Conservation (phyloP, 345 rosid genomes). For the Pistacia vera region DNA sequence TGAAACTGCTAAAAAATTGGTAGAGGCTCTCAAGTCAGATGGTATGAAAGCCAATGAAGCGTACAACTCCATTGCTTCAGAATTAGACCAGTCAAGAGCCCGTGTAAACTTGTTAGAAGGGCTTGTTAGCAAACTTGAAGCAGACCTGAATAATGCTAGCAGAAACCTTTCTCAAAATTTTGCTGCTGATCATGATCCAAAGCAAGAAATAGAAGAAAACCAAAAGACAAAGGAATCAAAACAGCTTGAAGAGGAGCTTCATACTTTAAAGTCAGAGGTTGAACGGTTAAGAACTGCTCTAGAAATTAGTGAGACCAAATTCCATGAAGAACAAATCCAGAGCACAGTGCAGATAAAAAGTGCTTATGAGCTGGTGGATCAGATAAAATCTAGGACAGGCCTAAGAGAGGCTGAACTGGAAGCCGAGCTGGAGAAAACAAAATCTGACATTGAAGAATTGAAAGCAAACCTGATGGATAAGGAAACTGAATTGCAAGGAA, state of each 20-base stretch:
- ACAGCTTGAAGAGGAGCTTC: constrained; percentile 51
- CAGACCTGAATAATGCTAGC: constrained; percentile 15
- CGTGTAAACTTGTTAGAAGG: constrained; percentile 57
- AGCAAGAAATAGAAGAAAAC: constrained; percentile 32
- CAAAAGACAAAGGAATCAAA: constrained; percentile 38
- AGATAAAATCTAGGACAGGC: constrained; percentile 41
- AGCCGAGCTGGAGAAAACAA: constrained; percentile 61
- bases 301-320: constrained; percentile 49
- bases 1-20: constrained; percentile 68
- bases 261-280: constrained; percentile 57
- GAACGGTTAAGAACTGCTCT: constrained; percentile 52
- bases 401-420: constrained; percentile 61
- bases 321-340: constrained; percentile 42
- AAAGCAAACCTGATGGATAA: constrained; percentile 84
- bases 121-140: constrained; percentile 42
- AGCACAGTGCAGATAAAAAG: constrained; percentile 43
- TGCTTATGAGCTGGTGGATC: constrained; percentile 53
- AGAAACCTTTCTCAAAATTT: constrained; percentile 11
- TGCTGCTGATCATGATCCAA: constrained; percentile 26
- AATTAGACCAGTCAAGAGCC: constrained; percentile 69
- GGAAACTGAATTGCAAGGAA: constrained; percentile 76
- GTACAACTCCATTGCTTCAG: constrained; percentile 57
- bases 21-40: constrained; percentile 64
- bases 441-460: constrained; percentile 59
- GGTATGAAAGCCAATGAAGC: constrained; percentile 60